Evolutionary conservation across 2,329 filamentous ascomycete species (phyloP), one percentile per base, ranked within the genome.

Genomic region (Colletotrichum lentis): DNA sequence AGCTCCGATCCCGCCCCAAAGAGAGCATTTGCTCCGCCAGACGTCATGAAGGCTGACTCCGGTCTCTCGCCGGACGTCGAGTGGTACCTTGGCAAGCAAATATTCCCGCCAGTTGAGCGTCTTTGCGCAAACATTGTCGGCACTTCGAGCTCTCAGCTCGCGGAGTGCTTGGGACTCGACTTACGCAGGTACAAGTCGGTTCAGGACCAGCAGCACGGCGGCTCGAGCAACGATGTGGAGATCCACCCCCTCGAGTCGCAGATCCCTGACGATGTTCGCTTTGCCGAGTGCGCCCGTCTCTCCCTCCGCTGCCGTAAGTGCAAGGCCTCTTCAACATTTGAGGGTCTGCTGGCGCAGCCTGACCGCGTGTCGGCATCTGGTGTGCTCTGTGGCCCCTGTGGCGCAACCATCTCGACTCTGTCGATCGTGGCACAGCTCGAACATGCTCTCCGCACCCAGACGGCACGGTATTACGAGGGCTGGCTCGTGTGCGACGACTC

Each of bases 1-100:
- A 85, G 80, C 72, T 91, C 82, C 47, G 91, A 94, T 71, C 85
- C 86, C 14, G 88, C 93, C 2, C 92, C 96, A 24, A 97, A 97
- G 80, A 93, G 96, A 72, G 95, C 96, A 3, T 95, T 93, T 77
- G 90, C 91, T 5, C 90, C 93, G 1, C 90, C 94, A 65, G 96
- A 99, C 77, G 89, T 97, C 20, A 82, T 92, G 67, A 96, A 96
- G 75, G 76, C 88, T 18, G 91, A 92, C 72, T 89, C 90, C 1
- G 90, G 84, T 1, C 85, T 99, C 7, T 86, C 90, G 66, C 93
- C 94, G 2, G 96, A 99, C 75, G 87, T 97, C n/a, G 96, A 99
- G 76, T 98, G 94, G 87, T 99, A 99, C 78, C 88, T 99, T 46
- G 91, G 93, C 82, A 99, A 99, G 83, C 96, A 99, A 79, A 97